Evolutionary conservation across 331 rosid genomes (phyloP).

Genomic region (Spiraea crenata): DNA sequence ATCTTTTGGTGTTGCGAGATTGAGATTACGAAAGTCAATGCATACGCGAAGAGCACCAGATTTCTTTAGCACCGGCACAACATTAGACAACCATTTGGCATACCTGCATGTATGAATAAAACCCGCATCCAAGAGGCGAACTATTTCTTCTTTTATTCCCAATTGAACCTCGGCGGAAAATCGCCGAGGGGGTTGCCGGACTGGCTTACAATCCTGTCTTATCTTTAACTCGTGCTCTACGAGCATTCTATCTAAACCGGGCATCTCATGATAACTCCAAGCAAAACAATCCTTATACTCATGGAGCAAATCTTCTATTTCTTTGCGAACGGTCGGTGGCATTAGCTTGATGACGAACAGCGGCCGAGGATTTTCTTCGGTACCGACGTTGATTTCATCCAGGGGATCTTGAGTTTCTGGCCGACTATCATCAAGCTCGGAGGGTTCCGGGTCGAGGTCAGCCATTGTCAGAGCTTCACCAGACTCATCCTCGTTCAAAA

Average conservation of each 20-base stretch:
- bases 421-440: no score
- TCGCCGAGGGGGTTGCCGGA: not conserved
- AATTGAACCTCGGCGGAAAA: not conserved
- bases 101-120: not conserved
- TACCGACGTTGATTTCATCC: not conserved
- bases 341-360: not conserved
- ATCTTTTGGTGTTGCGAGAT: not conserved
- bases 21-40: not conserved
- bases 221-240: not conserved
- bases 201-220: not conserved
- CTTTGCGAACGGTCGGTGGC: not conserved
- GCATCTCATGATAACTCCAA: not conserved
- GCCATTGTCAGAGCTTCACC: no score
- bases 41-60: not conserved
- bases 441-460: no score
- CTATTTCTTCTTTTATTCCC: not conserved
- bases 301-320: not conserved
- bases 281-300: slow-evolving; percentile 8
- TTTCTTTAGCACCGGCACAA: not conserved
- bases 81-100: not conserved
- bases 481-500: no score
- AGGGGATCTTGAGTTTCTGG: not conserved
- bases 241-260: not conserved
- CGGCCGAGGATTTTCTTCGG: not conserved
- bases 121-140: not conserved